A percentile compares a stretch with the other conserved stretches of the same genome.
Conservation (phyloP, 1,284 basidiomycete genomes). For the Rhodotorula sp. region DNA sequence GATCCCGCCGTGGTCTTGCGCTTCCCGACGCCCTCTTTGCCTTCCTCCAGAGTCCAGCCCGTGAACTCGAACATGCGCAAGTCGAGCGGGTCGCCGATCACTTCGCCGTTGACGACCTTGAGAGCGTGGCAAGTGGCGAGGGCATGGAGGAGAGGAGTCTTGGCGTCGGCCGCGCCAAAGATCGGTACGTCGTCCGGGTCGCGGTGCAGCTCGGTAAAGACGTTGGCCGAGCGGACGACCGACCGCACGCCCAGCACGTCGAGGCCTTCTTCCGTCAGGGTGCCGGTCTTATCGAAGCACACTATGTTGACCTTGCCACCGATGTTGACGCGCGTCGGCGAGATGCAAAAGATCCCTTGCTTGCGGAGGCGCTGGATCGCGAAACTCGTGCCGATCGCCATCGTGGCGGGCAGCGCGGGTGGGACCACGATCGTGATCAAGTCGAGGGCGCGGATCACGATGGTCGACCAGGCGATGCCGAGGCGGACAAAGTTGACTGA, state of each 20-base stretch:
- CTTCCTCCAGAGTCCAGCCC: slow-evolving; percentile 93
- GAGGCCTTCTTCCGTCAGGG: slow-evolving; percentile 94
- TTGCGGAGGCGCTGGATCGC: slow-evolving; percentile 86
- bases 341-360: slow-evolving; percentile 91
- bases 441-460: slow-evolving; percentile 87
- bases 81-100: slow-evolving; percentile 94
- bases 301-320: slow-evolving; percentile 96
- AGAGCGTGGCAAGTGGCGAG: slow-evolving; percentile 95
- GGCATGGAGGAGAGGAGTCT: slow-evolving; percentile 84
- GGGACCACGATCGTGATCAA: slow-evolving; percentile 98
- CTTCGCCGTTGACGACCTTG: slow-evolving; percentile 82
- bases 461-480: slow-evolving; percentile 84
- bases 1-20: slow-evolving; percentile 44
- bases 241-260: slow-evolving; percentile 91
- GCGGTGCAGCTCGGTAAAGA: slow-evolving; percentile 87
- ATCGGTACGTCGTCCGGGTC: slow-evolving; percentile 81
- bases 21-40: slow-evolving; percentile 47
- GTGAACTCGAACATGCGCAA: slow-evolving; percentile 89
- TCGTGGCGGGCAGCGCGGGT: slow-evolving; percentile 92
- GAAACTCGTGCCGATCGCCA: slow-evolving; percentile 97
- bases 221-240: slow-evolving; percentile 64
- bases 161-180: slow-evolving; percentile 59
- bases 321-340: slow-evolving; percentile 92
- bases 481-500: slow-evolving; percentile 89
- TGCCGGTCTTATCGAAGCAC: slow-evolving; percentile 99